Percentiles rank a stretch among this genome's conserved stretches.
Conservation (phyloP, 148 eudicot genomes). For the Rheum nobile region DNA sequence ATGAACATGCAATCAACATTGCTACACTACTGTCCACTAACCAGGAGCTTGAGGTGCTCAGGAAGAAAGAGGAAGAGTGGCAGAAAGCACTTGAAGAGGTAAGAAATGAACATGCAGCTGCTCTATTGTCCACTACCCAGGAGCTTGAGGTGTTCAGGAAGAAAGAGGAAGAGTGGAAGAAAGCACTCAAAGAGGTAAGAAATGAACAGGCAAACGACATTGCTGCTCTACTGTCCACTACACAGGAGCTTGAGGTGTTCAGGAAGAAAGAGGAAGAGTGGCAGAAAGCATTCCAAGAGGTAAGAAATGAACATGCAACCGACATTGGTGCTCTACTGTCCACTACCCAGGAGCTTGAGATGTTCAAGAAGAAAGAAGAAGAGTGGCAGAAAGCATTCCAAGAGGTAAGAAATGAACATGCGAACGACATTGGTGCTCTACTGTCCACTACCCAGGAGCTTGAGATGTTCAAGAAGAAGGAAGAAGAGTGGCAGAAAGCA, state of each 20-base stretch:
- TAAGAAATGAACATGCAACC: constrained; percentile 58
- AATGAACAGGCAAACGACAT: constrained; percentile 65
- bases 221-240: constrained; percentile 29
- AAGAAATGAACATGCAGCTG: constrained; percentile 64
- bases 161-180: constrained; percentile 76
- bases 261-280: constrained; percentile 69
- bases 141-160: constrained; percentile 10
- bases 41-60: no score
- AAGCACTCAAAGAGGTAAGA: constrained; percentile 51
- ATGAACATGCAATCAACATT: constrained; percentile 59
- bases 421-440: constrained; percentile 56
- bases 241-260: no score
- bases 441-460: constrained; percentile 61
- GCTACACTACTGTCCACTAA: no score
- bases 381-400: constrained; percentile 70
- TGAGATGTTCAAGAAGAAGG: constrained; percentile 35
- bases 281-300: constrained; percentile 56
- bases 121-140: constrained; percentile 12
- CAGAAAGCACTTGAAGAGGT: constrained; percentile 51
- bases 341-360: no score
- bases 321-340: constrained; percentile 47
- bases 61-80: constrained; percentile 77
- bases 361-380: constrained; percentile 48
- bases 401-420: constrained; percentile 59
- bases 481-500: constrained; percentile 68